These are phyloP conservation scores for Camellia granthamiana DNA, from an alignment of 148 eudicot genomes.

Conservation along the genomic window DNA sequence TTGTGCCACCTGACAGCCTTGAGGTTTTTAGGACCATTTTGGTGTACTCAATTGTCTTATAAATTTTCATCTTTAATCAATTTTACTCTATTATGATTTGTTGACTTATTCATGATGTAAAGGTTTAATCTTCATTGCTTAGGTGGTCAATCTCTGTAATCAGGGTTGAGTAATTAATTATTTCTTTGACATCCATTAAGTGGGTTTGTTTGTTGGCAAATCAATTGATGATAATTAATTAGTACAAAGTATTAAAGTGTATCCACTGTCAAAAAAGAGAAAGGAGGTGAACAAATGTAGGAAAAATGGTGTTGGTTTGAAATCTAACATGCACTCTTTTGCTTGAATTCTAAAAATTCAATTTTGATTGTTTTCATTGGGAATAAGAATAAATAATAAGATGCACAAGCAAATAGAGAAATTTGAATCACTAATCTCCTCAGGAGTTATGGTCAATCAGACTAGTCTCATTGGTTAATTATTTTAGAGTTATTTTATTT, in stretches of 20 bases:
- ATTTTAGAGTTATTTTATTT: too few relatives aligned
- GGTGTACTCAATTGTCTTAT: neutral
- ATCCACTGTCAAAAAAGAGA: constrained; percentile 13
- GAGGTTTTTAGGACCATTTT: neutral
- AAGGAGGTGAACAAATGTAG: neutral
- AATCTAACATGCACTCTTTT: neutral
- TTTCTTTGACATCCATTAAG: constrained; percentile 7
- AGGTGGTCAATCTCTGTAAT: constrained; percentile 11
- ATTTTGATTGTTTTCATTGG: constrained; percentile 8
- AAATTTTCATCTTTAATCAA: neutral
- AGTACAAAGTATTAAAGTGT: neutral
- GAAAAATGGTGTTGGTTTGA: neutral
- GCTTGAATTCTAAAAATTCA: neutral
- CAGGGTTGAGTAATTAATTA: neutral
- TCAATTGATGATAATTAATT: constrained; percentile 13
- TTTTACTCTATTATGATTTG: constrained; percentile 6
- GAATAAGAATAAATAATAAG: too few relatives aligned
- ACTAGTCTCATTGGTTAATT: too few relatives aligned
- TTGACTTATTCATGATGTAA: neutral
- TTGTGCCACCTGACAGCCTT: neutral
- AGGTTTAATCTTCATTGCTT: constrained; percentile 5
- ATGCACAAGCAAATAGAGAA: too few relatives aligned
- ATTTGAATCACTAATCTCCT: too few relatives aligned
- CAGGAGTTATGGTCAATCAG: too few relatives aligned
- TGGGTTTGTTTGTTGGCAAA: constrained; percentile 19